Base-by-base conservation (phyloP, 306 rosid genomes). In the Elaeagnus macrophylla region DNA sequence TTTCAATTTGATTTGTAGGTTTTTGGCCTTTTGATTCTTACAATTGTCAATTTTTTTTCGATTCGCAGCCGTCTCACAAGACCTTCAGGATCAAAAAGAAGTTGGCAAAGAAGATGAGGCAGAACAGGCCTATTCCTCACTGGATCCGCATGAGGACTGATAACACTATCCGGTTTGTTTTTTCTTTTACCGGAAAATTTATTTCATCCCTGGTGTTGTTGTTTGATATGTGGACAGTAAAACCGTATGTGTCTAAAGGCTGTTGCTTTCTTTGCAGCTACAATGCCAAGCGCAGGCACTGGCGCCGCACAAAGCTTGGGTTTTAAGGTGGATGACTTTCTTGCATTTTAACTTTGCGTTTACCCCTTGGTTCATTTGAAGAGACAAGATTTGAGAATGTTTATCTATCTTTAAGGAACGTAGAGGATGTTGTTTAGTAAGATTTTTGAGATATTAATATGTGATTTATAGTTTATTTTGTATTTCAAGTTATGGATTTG, bases 31-130 rank as follows among this genome's bases (percentile, higher is more conserved):
- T 3, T 9, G 0, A 35, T 0, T 39, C n/a, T 11, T 38, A 10
- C 48, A 37, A n/a, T 48, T 9, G 2, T n/a, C n/a, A 35, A 3
- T 14, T 55, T 44, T 17, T 19, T 38, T 43, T 37, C 19, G 40
- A 61, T 54, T 37, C 17, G 65, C 59, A 86, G 95, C 95, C 95
- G 61, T 86, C 90, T 0, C 95, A 86, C 85, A 86, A 86, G 88
- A 80, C 85, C 11, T 86, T 86, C 81, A 75, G 50, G 66, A 86
- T 86, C 83, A 86, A 86, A 90, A 86, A 82, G 85, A 86, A 86
- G 85, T 83, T 86, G 7, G 90, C 81, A 54, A 86, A 86, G 95
- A 86, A 86, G 88, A 86, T 86, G 95, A 77, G 95, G 78, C 95
- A 86, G 81, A 86, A 83, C 70, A 69, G 94, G 71, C 95, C 95